These are phyloP conservation scores for Exophiala dermatitidis DNA, from an alignment of 2,329 filamentous ascomycete species.

Conservation along the genomic window DNA sequence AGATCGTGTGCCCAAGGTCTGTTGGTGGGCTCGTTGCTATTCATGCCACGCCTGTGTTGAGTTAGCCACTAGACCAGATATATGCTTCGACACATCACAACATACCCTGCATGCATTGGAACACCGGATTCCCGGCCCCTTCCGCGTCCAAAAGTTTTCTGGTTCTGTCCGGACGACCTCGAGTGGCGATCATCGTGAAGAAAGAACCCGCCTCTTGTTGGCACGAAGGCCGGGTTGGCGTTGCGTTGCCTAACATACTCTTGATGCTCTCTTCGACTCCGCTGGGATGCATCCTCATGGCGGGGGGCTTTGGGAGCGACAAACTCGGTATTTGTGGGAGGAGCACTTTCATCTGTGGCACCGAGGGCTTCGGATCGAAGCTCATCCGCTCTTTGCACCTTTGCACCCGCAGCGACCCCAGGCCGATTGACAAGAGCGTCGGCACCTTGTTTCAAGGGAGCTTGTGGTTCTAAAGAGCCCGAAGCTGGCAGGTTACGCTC, in stretches of 20 bases:
- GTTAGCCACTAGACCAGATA: conserved; percentile 1
- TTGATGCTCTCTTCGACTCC: conserved; percentile 76
- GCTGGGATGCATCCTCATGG: conserved; percentile 57
- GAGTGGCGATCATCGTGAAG: conserved; percentile 82
- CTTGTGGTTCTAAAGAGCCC: neutral
- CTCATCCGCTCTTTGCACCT: conserved; percentile 36
- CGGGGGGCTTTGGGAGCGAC: conserved; percentile 32
- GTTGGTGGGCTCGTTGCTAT: conserved; percentile 26
- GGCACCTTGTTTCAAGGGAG: conserved; percentile 26
- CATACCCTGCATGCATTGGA: conserved; percentile 17
- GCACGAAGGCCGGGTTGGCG: conserved; percentile 85
- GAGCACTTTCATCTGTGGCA: conserved; percentile 3
- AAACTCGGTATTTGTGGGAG: neutral
- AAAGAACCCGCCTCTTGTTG: conserved; percentile 90
- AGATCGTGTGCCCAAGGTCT: conserved; percentile 80
- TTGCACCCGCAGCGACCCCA: conserved; percentile 45
- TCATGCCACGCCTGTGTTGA: conserved; percentile 6
- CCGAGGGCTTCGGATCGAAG: conserved; percentile 46
- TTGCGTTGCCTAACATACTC: conserved; percentile 84
- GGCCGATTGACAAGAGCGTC: conserved; percentile 58
- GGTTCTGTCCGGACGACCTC: conserved; percentile 30
- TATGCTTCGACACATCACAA: neutral
- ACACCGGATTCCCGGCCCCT: conserved; percentile 54
- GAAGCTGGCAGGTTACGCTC: neutral
- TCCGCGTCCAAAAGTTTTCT: conserved; percentile 63